Percentiles rank a stretch among this genome's conserved stretches.
Evolutionary conservation across 2,329 filamentous ascomycete species (phyloP).

Genomic region (Paraphaeosphaeria minitans): DNA sequence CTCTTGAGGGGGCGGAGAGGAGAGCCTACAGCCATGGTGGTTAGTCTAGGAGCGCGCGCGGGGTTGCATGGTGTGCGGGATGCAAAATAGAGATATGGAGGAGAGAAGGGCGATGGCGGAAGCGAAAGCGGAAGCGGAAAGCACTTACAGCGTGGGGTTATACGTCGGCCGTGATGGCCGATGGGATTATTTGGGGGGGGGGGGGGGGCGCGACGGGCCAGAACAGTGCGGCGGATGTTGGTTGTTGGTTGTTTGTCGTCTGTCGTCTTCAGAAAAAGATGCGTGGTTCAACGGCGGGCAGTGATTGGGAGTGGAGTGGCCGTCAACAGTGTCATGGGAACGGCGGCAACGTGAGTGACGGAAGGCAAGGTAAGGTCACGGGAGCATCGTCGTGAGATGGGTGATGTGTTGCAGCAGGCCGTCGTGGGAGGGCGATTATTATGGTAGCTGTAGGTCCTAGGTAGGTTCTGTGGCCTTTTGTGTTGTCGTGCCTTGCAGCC

Average conservation of each 20-base stretch:
- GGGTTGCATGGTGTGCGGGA: slow-evolving; percentile 14
- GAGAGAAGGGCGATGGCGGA: not conserved
- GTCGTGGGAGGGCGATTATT: not conserved
- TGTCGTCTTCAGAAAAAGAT: slow-evolving; percentile 2
- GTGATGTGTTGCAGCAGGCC: not conserved
- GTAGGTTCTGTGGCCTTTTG: not conserved
- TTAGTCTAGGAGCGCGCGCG: slow-evolving; percentile 28
- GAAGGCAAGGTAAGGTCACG: not conserved
- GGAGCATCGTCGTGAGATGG: not conserved
- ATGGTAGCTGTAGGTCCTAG: no score
- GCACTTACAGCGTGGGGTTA: slow-evolving; percentile 9
- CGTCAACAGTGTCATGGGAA: slow-evolving; percentile 1
- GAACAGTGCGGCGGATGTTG: not conserved
- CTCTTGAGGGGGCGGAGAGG: slow-evolving; percentile 30
- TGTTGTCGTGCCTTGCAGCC: not conserved
- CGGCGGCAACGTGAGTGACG: not conserved
- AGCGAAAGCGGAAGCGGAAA: not conserved
- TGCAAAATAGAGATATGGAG: not conserved
- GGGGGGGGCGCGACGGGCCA: not conserved
- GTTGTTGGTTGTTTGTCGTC: not conserved
- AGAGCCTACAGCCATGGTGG: slow-evolving; percentile 38
- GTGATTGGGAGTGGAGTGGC: slow-evolving; percentile 14
- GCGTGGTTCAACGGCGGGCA: slow-evolving; percentile 12
- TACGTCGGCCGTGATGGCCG: slow-evolving; percentile 2
- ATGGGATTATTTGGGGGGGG: not conserved